Base-by-base conservation (phyloP, 2,329 filamentous ascomycete species). In the Hypoxylon sp. region DNA sequence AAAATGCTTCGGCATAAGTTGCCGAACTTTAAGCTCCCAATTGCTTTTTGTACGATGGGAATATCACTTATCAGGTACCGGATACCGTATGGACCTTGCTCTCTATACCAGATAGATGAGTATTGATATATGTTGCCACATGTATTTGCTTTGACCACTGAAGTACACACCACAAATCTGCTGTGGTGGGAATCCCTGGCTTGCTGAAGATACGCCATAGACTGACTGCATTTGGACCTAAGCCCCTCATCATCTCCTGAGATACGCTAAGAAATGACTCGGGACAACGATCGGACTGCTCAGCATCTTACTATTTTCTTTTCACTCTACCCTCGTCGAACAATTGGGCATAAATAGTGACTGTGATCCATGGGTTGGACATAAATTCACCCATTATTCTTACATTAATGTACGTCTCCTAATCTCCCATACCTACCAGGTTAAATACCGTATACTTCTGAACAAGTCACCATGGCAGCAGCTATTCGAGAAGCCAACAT, bases 381-480 rank as follows among this genome's bases (percentile, higher is more conserved):
- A 17, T 34, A 3, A 34, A 32, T 9, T 41, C n/a, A 5, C 7
- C 2, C 38, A 23, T 21, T 2, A 11, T n/a, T 45, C 34, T 10
- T 32, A 21, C 25, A 38, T 45, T 5, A 5, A n/a, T 21, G 6
- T 14, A 14, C 2, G 5, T 3, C 14, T 13, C 6, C 28, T 46
- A n/a, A 41, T n/a, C 17, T 56, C 21, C 10, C 14, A 2, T 32
- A 2, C 46, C 11, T 46, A 46, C 14, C 7, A 2, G n/a, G 14
- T 2, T 46, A 34, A 3, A 41, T 17, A 11, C n/a, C n/a, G n/a
- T 10, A 25, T 5, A 30, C 19, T 25, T 14, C 19, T 38, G 9
- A 10, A 28, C 38, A 41, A 41, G 10, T 41, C 19, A 46, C n/a
- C 11, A 67, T 67, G 59, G 48, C 49, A 11, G 28, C 30, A 43